Percentiles rank a stretch among this genome's conserved stretches.
These are phyloP conservation scores for Diaporthe sp. DNA, from an alignment of 2,329 filamentous ascomycete species.

Conservation along the genomic window DNA sequence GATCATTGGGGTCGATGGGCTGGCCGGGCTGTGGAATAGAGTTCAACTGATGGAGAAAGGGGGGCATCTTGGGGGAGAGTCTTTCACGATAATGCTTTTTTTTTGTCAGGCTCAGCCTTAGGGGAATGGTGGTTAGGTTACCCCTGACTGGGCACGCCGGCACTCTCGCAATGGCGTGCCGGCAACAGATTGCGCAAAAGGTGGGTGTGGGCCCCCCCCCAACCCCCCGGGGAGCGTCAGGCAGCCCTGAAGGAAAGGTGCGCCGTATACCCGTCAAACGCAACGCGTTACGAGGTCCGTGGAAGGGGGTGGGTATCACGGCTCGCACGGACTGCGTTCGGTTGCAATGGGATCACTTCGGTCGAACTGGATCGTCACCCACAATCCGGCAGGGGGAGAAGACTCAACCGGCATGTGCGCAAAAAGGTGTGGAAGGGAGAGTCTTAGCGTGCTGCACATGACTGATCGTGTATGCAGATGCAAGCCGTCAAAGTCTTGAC, in stretches of 20 bases:
- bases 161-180: background rate
- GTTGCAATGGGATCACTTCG: background rate
- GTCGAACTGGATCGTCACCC: conserved; percentile 4
- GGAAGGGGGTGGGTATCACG: background rate
- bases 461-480: background rate
- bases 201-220: conserved; percentile 6
- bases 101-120: background rate
- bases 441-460: too few relatives aligned
- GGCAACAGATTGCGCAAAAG: conserved; percentile 20
- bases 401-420: background rate
- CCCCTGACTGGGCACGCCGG: background rate
- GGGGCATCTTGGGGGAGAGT: background rate
- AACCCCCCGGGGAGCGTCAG: background rate
- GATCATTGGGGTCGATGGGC: background rate
- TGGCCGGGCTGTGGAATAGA: background rate
- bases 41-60: background rate
- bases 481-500: background rate
- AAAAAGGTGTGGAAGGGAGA: too few relatives aligned
- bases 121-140: background rate
- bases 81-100: background rate
- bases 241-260: background rate
- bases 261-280: conserved; percentile 26
- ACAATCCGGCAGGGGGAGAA: background rate
- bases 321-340: background rate
- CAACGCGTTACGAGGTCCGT: conserved; percentile 14